Conservation (phyloP, 139 green algal genomes). For the Picochlorum sp. region DNA sequence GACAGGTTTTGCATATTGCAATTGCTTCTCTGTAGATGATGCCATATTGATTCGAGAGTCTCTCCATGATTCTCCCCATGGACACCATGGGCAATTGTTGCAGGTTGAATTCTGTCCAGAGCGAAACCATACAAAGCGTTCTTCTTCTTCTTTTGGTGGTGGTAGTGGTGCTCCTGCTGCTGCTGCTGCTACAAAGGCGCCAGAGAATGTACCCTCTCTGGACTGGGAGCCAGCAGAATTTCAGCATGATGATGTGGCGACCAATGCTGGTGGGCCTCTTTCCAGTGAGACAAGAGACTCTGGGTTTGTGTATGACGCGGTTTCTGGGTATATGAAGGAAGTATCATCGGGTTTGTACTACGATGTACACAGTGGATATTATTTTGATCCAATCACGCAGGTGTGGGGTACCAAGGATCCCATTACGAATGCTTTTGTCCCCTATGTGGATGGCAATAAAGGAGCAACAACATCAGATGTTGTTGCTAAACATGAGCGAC, state of each 20-base stretch:
- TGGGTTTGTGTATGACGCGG: constrained; percentile 42
- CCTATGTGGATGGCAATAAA: neutral
- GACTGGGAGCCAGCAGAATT: constrained; percentile 47
- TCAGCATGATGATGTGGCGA: constrained; percentile 13
- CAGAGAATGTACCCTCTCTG: neutral
- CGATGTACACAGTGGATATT: constrained; percentile 51
- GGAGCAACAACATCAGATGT: too few relatives aligned
- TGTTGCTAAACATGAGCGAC: too few relatives aligned
- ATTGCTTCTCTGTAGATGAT: constrained; percentile 11
- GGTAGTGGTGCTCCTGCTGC: too few relatives aligned
- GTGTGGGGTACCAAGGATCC: constrained; percentile 42
- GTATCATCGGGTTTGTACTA: constrained; percentile 47
- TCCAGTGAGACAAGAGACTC: neutral
- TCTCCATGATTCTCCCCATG: constrained; percentile 6
- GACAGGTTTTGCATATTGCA: constrained; percentile 17
- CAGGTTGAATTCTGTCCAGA: neutral
- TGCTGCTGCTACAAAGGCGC: neutral
- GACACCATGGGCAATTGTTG: neutral
- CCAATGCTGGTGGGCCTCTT: constrained; percentile 4
- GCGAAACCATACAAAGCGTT: neutral
- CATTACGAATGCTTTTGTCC: constrained; percentile 1
- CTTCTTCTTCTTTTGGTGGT: too few relatives aligned
- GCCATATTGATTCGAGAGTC: neutral
- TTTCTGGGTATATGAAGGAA: constrained; percentile 55
- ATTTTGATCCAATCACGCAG: constrained; percentile 38